phyloP scores from a whole-genome alignment of 768 basidiomycete species.

The Coprinopsis cinerea region DNA sequence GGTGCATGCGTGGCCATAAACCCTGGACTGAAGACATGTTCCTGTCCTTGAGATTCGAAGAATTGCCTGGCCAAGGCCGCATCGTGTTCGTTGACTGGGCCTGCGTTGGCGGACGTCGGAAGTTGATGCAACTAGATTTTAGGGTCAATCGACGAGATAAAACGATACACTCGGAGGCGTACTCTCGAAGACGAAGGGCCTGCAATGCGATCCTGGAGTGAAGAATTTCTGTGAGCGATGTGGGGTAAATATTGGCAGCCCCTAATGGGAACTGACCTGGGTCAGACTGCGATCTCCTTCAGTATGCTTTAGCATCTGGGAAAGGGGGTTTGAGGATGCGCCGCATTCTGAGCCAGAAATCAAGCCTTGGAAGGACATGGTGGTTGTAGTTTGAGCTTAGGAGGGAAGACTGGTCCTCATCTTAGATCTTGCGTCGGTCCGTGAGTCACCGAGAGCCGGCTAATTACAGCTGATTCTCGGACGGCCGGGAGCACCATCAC shows the following conservation, averaged over 20 bases:
- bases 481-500: conserved; percentile 28
- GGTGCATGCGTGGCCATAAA: conserved; percentile 27
- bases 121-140: conserved; percentile 66
- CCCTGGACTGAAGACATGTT: conserved; percentile 25
- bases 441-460: conserved; percentile 19
- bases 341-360: conserved; percentile 91
- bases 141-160: not conserved
- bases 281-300: conserved; percentile 86
- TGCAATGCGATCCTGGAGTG: conserved; percentile 61
- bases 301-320: conserved; percentile 85
- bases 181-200: conserved; percentile 72
- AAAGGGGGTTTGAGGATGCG: conserved; percentile 75
- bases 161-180: conserved; percentile 15
- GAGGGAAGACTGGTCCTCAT: not conserved
- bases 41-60: conserved; percentile 47
- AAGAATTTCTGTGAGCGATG: conserved; percentile 8
- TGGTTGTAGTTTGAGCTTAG: conserved; percentile 7
- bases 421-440: conserved; percentile 22
- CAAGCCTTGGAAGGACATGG: conserved; percentile 72
- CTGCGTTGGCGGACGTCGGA: conserved; percentile 46
- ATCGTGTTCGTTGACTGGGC: conserved; percentile 57
- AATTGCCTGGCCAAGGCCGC: conserved; percentile 74
- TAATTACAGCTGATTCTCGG: conserved; percentile 14
- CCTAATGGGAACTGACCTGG: conserved; percentile 58
- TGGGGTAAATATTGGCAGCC: not conserved